Evolutionary conservation across 1,139 yeast species (phyloP), one percentile per base, ranked within the genome.

Genomic region (Lodderomyces margitis): DNA sequence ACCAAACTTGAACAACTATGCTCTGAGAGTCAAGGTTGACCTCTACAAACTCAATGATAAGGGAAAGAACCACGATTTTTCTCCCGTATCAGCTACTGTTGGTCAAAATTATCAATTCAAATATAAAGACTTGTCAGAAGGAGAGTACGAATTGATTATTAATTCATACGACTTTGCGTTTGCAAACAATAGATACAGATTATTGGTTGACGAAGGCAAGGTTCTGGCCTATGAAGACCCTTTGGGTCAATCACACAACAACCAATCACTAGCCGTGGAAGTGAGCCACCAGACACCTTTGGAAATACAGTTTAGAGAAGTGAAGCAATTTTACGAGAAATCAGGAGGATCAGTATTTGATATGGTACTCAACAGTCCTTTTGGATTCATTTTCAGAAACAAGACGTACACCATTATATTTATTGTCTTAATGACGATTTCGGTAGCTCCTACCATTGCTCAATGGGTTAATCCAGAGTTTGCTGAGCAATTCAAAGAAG

Each of bases 301-400:
- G 28, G 31, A 37, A 2, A 49, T 71, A 6, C 41, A 52, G 8
- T 56, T 61, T 27, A 42, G 43, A 9, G 59, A 51, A 16, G 40
- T 49, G 28, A 66, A 65, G 44, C 58, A 62, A 42, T 71, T 63
- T 51, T 72, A 70, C 47, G 72, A 67, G 46, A 46, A 46, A n/a
- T 53, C 66, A 7, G 62, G 53, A 45, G 64, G 68, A n/a, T 58
- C 69, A 5, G 37, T 70, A 14, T 39, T 42, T 9, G 68, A 63
- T 37, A 61, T 71, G 64, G 39, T 71, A 3, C 46, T 64, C 60
- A 59, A 59, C 41, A 66, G 75, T 56, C 78, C 78, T 3, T 58
- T 72, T 36, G 78, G 77, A 11, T 61, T 67, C 46, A 68, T 72
- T 19, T 70, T 72, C 53, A 59, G 56, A 44, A 71, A 63, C 52